A percentile compares a stretch with the other conserved stretches of the same genome.
Evolutionary conservation across 2,329 filamentous ascomycete species (phyloP).

Genomic region (Fusarium falciforme): DNA sequence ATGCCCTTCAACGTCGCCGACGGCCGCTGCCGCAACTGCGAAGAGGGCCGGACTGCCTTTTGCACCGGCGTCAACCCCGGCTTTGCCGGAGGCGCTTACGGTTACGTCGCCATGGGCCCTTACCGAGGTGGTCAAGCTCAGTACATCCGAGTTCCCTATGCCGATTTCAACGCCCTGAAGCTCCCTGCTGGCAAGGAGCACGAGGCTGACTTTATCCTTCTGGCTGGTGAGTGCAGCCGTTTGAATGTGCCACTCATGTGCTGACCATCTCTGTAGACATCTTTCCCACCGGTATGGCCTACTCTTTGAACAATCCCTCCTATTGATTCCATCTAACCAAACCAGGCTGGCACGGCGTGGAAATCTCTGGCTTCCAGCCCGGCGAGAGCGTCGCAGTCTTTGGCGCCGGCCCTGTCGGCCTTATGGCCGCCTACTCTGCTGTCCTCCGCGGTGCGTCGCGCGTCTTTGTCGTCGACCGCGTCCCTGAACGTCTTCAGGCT

Average conservation of each 20-base stretch:
- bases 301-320: neutral
- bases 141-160: conserved; percentile 73
- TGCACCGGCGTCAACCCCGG: conserved; percentile 66
- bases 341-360: conserved; percentile 66
- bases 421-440: conserved; percentile 75
- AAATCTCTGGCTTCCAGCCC: conserved; percentile 67
- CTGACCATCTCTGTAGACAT: conserved; percentile 41
- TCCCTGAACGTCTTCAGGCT: conserved; percentile 67
- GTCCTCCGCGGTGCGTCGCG: conserved; percentile 69
- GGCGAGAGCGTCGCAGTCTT: conserved; percentile 74
- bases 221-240: conserved; percentile 48
- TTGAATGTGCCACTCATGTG: conserved; percentile 46
- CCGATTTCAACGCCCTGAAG: conserved; percentile 74
- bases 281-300: conserved; percentile 46
- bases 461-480: conserved; percentile 72
- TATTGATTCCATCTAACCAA: neutral
- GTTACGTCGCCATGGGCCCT: conserved; percentile 62
- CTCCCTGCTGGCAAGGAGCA: conserved; percentile 70
- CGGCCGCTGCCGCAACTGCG: conserved; percentile 72
- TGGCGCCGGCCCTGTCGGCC: conserved; percentile 72
- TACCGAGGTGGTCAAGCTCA: conserved; percentile 65
- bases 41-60: conserved; percentile 73
- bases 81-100: conserved; percentile 51
- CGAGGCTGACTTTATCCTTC: conserved; percentile 69
- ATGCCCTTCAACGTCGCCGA: conserved; percentile 75